Base-by-base conservation (phyloP, 441 rosid species). In the Eruca vesicaria region DNA sequence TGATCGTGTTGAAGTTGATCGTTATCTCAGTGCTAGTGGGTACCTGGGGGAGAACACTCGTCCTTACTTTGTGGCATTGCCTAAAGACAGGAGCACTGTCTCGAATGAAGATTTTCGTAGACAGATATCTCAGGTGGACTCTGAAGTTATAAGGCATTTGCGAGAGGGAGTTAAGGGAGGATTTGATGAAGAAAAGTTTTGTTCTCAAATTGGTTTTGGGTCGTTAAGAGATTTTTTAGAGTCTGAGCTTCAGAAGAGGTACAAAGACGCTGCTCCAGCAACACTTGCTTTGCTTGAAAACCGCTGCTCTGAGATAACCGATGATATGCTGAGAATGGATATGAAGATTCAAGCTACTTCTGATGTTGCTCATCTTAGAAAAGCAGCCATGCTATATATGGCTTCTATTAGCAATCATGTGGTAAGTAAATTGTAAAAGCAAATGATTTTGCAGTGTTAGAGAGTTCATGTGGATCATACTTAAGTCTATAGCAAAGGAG, bases 201-300 rank as follows among this genome's bases (percentile, higher is more conserved):
- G 82, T 60, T 71, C 90, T 0, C 74, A 77, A 66, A 82, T 94
- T 72, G 98, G 99, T 73, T 94, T 94, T 76, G 83, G 88, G 58
- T 90, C 93, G 31, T 79, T 94, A 81, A 90, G 92, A 79, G 94
- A 90, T 71, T 95, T 78, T 80, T 81, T 95, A 80, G 99, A 94
- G 80, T 85, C 85, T 19, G 98, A 94, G 78, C 97, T 94, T 73
- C 97, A 95, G 77, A 93, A 88, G 82, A 91, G 98, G 73, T 93
- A 95, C 83, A 93, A 88, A 76, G 98, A 95, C 78, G 96, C 99
- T 41, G 86, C 98, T 18, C 98, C 99, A 33, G 93, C 98, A 56
- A 95, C 99, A 59, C 89, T 95, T 57, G 99, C 98, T 74, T 85
- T 95, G 83, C 98, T 95, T 77, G 98, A 95, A 81, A 90, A 95